These are phyloP conservation scores for Tubosaeta sp. DNA, from an alignment of 768 basidiomycete genomes.

Conservation along the genomic window DNA sequence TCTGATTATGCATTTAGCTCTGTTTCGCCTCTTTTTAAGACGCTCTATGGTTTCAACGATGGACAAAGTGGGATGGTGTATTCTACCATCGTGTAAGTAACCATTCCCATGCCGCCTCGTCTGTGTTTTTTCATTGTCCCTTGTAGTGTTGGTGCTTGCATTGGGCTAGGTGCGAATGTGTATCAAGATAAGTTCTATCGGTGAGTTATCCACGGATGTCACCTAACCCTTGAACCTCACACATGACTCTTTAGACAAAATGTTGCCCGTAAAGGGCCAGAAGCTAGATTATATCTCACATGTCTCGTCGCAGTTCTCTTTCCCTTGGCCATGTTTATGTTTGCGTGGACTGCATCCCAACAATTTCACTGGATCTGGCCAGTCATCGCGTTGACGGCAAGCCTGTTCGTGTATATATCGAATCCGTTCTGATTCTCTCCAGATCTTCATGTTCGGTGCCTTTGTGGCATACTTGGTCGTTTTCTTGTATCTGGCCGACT, in stretches of 20 bases:
- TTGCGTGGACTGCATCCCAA: slow-evolving; percentile 59
- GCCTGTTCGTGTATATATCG: neutral
- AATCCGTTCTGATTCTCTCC: neutral
- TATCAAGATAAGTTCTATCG: slow-evolving; percentile 46
- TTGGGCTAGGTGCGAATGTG: slow-evolving; percentile 42
- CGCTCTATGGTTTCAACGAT: slow-evolving; percentile 55
- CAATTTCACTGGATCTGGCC: slow-evolving; percentile 55
- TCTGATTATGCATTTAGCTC: slow-evolving; percentile 38
- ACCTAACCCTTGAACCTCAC: slow-evolving; percentile 21
- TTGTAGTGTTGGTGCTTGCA: slow-evolving; percentile 46
- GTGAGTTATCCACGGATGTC: slow-evolving; percentile 20
- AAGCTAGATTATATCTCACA: slow-evolving; percentile 56
- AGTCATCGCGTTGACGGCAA: slow-evolving; percentile 15
- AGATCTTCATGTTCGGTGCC: slow-evolving; percentile 48
- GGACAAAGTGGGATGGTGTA: slow-evolving; percentile 61
- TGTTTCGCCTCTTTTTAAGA: slow-evolving; percentile 49
- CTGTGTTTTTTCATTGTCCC: neutral
- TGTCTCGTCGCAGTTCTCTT: slow-evolving; percentile 51
- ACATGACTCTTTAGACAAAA: slow-evolving; percentile 26
- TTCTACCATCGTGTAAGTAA: slow-evolving; percentile 48
- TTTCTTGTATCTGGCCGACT: slow-evolving; percentile 59
- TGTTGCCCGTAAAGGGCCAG: slow-evolving; percentile 35
- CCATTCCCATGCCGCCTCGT: neutral
- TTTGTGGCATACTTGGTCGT: slow-evolving; percentile 53
- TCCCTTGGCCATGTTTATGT: slow-evolving; percentile 62